Base-by-base conservation (phyloP, 2,329 filamentous ascomycete species). In the Calycina marina region DNA sequence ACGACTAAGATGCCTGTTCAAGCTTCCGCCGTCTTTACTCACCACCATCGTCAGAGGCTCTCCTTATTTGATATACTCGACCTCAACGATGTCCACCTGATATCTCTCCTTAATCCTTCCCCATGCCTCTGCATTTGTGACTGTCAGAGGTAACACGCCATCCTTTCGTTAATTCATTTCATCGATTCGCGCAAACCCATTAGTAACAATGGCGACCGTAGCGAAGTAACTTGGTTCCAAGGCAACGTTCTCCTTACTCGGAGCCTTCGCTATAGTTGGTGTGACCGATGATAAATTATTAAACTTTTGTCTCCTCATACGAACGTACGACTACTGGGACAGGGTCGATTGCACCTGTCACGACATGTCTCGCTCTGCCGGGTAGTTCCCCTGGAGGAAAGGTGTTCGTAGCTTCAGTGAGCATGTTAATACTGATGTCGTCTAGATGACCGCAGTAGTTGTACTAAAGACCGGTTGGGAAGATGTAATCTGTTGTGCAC, bases 401-500 rank as follows among this genome's bases (percentile, higher is more conserved):
- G 51, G 41, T 48, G 30, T 56, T 57, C 12, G 41, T 46, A 6
- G 50, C 56, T 12, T 43, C 56, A 16, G 52, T 45, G 5, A 56
- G 48, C 34, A 53, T 47, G 38, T 56, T 56, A 40, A 56, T 50
- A 38, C 46, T 50, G 30, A 58, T 57, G 25, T 56, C 56, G 20
- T 56, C 54, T 2, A 58, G 49, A 30, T 58, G 56, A 3, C 55
- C 56, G 2, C 55, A 50, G 30, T 56, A 58, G 9, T 52, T 53
- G 26, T 53, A 56, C 56, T 56, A 58, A 1, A 54, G 53, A 0
- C 54, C 55, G 0, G 55, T 54, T 1, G 55, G 53, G 1, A 54
- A 54, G 15, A 58, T 57, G 17, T 58, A 56, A 30, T 58, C 55
- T 3, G 55, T 58, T 1, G 56, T 58, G 30, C 53, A 56, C 36